phyloP scores from a whole-genome alignment of 2,329 filamentous ascomycete genomes.

The Ophiosphaerella korrae region DNA sequence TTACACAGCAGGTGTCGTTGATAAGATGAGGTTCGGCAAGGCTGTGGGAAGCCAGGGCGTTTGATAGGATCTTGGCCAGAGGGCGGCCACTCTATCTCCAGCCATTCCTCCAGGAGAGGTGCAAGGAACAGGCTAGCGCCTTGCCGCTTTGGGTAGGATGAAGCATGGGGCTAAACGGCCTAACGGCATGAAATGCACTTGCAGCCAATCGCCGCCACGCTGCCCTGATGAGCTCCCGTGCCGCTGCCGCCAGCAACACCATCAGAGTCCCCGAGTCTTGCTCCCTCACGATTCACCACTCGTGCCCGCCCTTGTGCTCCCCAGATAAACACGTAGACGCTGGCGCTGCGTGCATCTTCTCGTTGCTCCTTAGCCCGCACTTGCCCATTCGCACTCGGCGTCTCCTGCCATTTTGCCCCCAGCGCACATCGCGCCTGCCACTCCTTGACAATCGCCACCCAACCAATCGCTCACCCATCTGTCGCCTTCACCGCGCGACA shows the following conservation, averaged over 20 bases:
- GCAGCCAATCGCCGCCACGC: too few relatives aligned
- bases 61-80: slow-evolving; percentile 6
- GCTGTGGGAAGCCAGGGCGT: not conserved
- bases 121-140: slow-evolving; percentile 33
- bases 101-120: slow-evolving; percentile 2
- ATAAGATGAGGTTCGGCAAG: too few relatives aligned
- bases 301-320: slow-evolving; percentile 20
- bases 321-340: slow-evolving; percentile 33
- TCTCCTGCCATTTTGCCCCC: slow-evolving; percentile 13
- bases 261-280: slow-evolving; percentile 6
- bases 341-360: slow-evolving; percentile 26
- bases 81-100: slow-evolving; percentile 27
- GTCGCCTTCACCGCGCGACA: slow-evolving; percentile 21
- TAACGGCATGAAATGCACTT: slow-evolving; percentile 1
- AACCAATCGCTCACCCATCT: slow-evolving; percentile 8
- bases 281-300: slow-evolving; percentile 29
- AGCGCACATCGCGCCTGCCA: slow-evolving; percentile 29
- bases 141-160: slow-evolving; percentile 25
- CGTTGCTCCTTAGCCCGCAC: slow-evolving; percentile 23
- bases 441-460: slow-evolving; percentile 19
- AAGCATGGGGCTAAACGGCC: slow-evolving; percentile 20
- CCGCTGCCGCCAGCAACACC: slow-evolving; percentile 3
- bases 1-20: too few relatives aligned
- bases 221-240: not conserved
- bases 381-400: slow-evolving; percentile 14